Evolutionary conservation across 805 yeast species (phyloP).

Genomic region (Kodamaea nitidulidarum): DNA sequence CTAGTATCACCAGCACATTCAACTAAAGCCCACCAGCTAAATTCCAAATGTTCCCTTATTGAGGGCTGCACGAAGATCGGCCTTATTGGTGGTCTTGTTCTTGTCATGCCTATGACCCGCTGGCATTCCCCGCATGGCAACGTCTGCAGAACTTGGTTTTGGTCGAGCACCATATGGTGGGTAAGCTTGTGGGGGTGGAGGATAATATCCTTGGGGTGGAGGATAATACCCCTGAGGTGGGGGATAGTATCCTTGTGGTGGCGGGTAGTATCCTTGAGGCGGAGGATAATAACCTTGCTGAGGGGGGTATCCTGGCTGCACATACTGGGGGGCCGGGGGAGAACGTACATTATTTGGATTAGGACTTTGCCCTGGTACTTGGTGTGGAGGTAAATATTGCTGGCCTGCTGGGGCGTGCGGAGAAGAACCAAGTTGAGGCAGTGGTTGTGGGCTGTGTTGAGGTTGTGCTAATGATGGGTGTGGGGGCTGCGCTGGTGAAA

Average conservation of each 20-base stretch:
- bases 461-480: too few species aligned
- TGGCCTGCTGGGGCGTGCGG: background rate
- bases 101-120: conserved; percentile 33
- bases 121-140: conserved; percentile 47
- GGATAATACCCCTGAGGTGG: conserved; percentile 11
- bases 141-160: conserved; percentile 35
- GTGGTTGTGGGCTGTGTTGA: background rate
- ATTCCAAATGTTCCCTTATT: conserved; percentile 69
- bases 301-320: conserved; percentile 3
- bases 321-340: conserved; percentile 2
- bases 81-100: conserved; percentile 47
- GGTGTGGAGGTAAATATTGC: conserved; percentile 2
- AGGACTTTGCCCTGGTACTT: conserved; percentile 1
- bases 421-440: background rate
- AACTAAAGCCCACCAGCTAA: conserved; percentile 17
- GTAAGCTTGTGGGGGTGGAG: conserved; percentile 16
- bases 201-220: conserved; percentile 12
- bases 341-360: background rate
- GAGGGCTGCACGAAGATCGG: conserved; percentile 58
- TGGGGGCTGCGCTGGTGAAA: background rate
- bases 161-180: conserved; percentile 11
- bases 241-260: conserved; percentile 13
- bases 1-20: background rate
- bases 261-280: conserved; percentile 10
- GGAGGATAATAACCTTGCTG: conserved; percentile 14